phyloP scores from a whole-genome alignment of 2,329 filamentous ascomycete species.

The Lasiodiplodia sp. region DNA sequence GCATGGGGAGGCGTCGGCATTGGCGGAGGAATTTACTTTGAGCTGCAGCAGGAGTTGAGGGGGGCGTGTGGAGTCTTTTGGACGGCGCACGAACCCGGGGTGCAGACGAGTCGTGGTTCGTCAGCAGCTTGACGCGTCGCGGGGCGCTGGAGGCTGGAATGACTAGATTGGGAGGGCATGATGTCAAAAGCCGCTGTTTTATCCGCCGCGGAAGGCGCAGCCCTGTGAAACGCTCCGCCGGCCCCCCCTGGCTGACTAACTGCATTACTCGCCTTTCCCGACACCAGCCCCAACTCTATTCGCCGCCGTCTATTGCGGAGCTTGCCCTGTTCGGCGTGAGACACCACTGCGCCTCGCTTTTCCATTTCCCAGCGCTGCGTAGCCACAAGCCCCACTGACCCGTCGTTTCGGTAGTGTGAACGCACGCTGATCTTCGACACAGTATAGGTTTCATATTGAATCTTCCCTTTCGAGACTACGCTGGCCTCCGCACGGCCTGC shows the following conservation, averaged over 20 bases:
- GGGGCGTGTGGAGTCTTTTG: constrained; percentile 1
- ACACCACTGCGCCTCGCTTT: too few species aligned
- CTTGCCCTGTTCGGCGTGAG: too few species aligned
- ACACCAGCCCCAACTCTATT: too few species aligned
- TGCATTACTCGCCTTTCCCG: not conserved
- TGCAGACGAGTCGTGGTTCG: not conserved
- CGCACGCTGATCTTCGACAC: not conserved
- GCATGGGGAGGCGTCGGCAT: constrained; percentile 24
- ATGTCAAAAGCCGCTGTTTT: not conserved
- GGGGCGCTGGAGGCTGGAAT: not conserved
- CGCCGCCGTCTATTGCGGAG: too few species aligned
- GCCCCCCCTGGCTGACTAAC: not conserved
- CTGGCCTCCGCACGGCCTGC: too few species aligned
- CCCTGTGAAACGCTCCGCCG: not conserved
- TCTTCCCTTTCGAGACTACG: too few species aligned
- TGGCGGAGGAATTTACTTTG: not conserved
- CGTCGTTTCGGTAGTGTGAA: not conserved
- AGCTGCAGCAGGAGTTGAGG: not conserved
- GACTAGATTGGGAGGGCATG: not conserved
- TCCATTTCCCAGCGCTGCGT: too few species aligned
- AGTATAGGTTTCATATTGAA: too few species aligned
- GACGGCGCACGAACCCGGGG: not conserved
- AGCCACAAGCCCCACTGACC: too few species aligned
- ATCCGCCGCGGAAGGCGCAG: not conserved
- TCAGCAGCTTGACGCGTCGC: not conserved